Base-by-base conservation (phyloP, 2,329 filamentous ascomycete genomes). In the Orbilia oligospora region DNA sequence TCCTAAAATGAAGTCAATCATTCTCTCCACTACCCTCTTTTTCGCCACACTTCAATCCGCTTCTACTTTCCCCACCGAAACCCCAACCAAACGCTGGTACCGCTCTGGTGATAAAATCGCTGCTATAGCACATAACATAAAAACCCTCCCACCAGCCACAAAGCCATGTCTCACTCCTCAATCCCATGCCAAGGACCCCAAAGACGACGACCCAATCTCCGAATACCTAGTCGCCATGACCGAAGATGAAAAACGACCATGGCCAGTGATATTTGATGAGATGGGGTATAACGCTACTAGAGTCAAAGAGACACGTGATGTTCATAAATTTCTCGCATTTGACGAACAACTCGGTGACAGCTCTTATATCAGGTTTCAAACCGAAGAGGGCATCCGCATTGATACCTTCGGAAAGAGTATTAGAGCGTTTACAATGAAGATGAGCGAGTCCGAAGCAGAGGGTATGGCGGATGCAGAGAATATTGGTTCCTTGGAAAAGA, bases 231-330 rank as follows among this genome's bases (percentile, higher is more conserved):
- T 81, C n/a, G 66, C 82, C 22, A 51, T 82, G 49, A 66, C 81
- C 46, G 75, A 81, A 12, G 56, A 79, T 3, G 81, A 82, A 58
- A 77, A 71, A 1, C 80, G 80, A 6, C 63, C 71, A 2, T 80
- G 81, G 46, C 69, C 80, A 3, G 53, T 81, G 4, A 70, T 82
- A n/a, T 68, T 82, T 8, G 46, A 48, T 10, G 81, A 81, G 22
- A 82, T 82, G 81, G 76, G 69, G 2, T 71, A 80, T 12, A 79
- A 79, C 10, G 65, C 27, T 27, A 82, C 82, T 3, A 69, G 83
- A 12, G 84, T 87, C 8, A 83, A 85, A 78, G 49, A 38, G 10
- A 3, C 49, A 9, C 67, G 38, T 10, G 49, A 66, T 22, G 36
- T 18, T 9, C 61, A 65, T 38, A 24, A 22, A 0, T 64, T 55